Conservation (phyloP, 78 protist genomes). For the Acrasis kona region DNA sequence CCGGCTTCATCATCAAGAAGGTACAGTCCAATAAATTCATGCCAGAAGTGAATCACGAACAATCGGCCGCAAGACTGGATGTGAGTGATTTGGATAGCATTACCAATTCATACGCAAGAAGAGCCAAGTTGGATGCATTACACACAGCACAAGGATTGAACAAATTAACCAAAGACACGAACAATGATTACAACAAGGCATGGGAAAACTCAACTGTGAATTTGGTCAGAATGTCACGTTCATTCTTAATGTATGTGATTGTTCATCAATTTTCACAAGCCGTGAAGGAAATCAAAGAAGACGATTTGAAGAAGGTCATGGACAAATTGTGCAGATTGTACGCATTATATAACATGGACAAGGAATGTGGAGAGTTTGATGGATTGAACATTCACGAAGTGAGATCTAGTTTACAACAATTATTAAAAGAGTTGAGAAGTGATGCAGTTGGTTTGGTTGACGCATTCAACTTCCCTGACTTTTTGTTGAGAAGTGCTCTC, state of each 20-base stretch:
- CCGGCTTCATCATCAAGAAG: conserved; percentile 16
- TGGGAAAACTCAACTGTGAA: too few species aligned
- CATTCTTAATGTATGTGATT: not conserved
- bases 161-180: too few species aligned
- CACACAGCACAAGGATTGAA: too few species aligned
- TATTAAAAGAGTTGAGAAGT: conserved; percentile 14
- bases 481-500: not conserved
- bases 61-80: not conserved
- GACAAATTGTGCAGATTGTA: not conserved
- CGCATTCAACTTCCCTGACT: conserved; percentile 19
- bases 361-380: not conserved
- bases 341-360: not conserved
- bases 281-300: not conserved
- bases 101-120: too few species aligned
- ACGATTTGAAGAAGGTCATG: not conserved
- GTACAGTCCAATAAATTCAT: not conserved
- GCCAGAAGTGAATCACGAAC: not conserved
- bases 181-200: too few species aligned
- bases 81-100: not conserved
- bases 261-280: not conserved
- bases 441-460: conserved; percentile 21
- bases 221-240: not conserved
- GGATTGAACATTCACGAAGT: too few species aligned
- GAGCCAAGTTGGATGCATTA: too few species aligned
- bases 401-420: too few species aligned